Base-by-base conservation (phyloP, 2,329 filamentous ascomycete genomes). In the Raffaelea albimanens region DNA sequence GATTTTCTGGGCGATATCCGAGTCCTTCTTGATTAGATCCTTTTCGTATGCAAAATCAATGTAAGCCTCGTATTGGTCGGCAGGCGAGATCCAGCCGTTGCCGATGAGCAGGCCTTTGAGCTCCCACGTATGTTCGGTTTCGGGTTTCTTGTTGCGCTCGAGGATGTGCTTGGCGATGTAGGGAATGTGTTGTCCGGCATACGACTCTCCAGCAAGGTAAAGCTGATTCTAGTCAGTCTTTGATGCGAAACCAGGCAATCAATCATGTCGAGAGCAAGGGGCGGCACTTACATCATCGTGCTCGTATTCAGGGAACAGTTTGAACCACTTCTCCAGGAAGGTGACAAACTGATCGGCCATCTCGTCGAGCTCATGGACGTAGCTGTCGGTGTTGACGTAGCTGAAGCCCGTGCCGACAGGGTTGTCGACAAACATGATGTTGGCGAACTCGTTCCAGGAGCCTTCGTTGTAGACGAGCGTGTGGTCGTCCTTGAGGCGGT, bases 361-460 rank as follows among this genome's bases (percentile, higher is more conserved):
- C 55, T 90, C 79, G 50, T 85, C 78, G 51, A 98, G 74, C 62
- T 96, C 91, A 55, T 83, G 80, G 18, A 96, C 64, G 60, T 87
- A 97, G 58, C 81, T 86, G 64, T 98, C 78, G 14, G 87, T 93
- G 60, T 95, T 85, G 60, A 90, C 90, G 61, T 93, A 97, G 67
- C 93, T 98, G 70, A 86, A 98, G 3, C 93, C 93, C 1, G 91
- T 96, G 13, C 93, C 94, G 33, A 97, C 90, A 0, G 93, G 93
- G 61, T 97, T 94, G 61, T 98, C 93, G 51, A 98, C 87, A 61
- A 98, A 98, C 50, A 98, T 78, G 45, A 98, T 67, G 59, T 98
- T 98, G 54, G 93, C 88, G 60, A 97, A 98, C 69, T 98, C 91
- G 65, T 95, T 85, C 94, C 94, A 98, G 1, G 89, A 90, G n/a